Percentiles rank a stretch among this genome's conserved stretches.
phyloP scores from a whole-genome alignment of 495 filamentous ascomycete genomes.

The Neurospora sp. region DNA sequence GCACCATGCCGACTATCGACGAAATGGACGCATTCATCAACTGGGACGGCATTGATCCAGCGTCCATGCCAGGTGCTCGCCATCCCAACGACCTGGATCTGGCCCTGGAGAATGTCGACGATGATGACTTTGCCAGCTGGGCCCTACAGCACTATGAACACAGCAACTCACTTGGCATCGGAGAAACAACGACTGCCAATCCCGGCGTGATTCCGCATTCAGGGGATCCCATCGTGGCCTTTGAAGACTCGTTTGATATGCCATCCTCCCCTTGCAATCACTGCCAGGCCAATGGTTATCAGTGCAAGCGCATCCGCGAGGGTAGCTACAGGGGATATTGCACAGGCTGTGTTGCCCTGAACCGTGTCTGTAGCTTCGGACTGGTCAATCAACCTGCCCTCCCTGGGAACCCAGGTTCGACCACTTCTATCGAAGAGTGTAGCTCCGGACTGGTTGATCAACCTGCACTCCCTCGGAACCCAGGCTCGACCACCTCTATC shows the following conservation, averaged over 20 bases:
- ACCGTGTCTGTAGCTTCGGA: constrained; percentile 61
- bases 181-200: not conserved
- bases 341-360: constrained; percentile 69
- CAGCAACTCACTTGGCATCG: constrained; percentile 15
- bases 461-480: constrained; percentile 2
- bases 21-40: constrained; percentile 37
- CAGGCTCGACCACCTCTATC: constrained; percentile 18
- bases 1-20: constrained; percentile 13
- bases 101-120: constrained; percentile 33
- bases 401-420: constrained; percentile 10
- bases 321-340: constrained; percentile 60
- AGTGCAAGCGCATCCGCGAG: constrained; percentile 66
- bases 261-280: constrained; percentile 53
- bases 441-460: constrained; percentile 42
- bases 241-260: constrained; percentile 29
- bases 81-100: constrained; percentile 30
- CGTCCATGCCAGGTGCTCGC: constrained; percentile 15
- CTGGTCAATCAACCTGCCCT: not conserved
- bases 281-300: constrained; percentile 55
- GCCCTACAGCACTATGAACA: constrained; percentile 38
- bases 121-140: constrained; percentile 42
- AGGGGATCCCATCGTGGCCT: constrained; percentile 6
- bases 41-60: constrained; percentile 32
- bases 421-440: constrained; percentile 38
- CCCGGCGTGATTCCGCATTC: not conserved